phyloP scores from a whole-genome alignment of 148 eudicot species.

The Diospyros kaki region DNA sequence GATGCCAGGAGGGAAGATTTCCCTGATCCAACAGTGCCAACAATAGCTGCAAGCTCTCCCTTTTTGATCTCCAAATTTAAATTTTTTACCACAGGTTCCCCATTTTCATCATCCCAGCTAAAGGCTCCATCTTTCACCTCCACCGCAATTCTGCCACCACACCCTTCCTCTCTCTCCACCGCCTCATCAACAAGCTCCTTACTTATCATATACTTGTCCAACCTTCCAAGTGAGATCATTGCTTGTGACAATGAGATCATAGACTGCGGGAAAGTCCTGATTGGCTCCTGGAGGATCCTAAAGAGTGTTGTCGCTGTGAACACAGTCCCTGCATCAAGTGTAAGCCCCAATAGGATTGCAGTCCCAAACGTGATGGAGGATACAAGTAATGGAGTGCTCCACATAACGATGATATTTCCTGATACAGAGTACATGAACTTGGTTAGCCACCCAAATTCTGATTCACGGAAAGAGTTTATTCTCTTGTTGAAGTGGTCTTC shows the following conservation, averaged over 20 bases:
- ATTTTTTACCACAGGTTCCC: slow-evolving; percentile 40
- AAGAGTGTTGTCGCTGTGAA: slow-evolving; percentile 75
- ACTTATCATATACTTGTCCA: slow-evolving; percentile 73
- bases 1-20: slow-evolving; percentile 83
- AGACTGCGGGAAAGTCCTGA: slow-evolving; percentile 87
- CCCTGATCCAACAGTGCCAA: slow-evolving; percentile 94
- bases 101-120: slow-evolving; percentile 86
- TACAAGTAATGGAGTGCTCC: slow-evolving; percentile 68
- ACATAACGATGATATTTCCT: slow-evolving; percentile 59
- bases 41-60: slow-evolving; percentile 82
- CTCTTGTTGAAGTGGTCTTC: slow-evolving; percentile 77
- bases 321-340: slow-evolving; percentile 74
- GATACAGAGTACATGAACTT: slow-evolving; percentile 68
- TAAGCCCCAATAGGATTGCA: slow-evolving; percentile 56
- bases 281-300: slow-evolving; percentile 83
- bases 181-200: slow-evolving; percentile 57
- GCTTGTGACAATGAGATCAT: slow-evolving; percentile 94
- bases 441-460: slow-evolving; percentile 68
- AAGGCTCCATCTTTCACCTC: slow-evolving; percentile 63
- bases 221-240: slow-evolving; percentile 65
- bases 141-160: slow-evolving; percentile 50
- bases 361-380: slow-evolving; percentile 72
- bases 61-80: slow-evolving; percentile 57
- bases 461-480: slow-evolving; percentile 54
- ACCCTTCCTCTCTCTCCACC: slow-evolving; percentile 56